Base-by-base conservation (phyloP, 192 early-diverging fungal species). In the Phlyctochytrium bullatum region DNA sequence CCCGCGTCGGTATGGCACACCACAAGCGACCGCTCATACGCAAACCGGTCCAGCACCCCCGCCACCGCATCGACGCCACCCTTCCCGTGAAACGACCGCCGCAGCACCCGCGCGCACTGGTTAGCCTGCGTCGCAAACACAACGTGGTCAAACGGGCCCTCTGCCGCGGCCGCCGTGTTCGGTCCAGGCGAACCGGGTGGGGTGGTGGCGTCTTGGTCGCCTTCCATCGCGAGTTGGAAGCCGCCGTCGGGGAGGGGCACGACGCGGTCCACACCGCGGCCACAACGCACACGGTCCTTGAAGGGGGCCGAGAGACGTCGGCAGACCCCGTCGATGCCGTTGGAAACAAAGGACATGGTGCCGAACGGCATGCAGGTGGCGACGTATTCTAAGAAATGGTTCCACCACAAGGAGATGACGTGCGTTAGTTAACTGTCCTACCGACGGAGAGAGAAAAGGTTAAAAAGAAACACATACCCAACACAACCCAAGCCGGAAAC, bases 101-200 rank as follows among this genome's bases (percentile, higher is more conserved):
- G 28, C 20, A 84, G 59, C 52, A 81, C 77, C 17, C 68, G 34
- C 14, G 52, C 63, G 32, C 78, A 78, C 60, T 80, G 77, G 69
- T 74, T 76, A 6, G 79, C 83, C 68, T 84, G 83, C 4, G 78
- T 78, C 6, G 83, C 78, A 57, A 84, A 83, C 27, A 84, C 61
- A 25, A 83, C 78, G 50, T 84, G 68, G 36, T 78, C 73, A 63
- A 76, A 84, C 0, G 17, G 30, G 28, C 25, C 73, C 64, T 36
- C 47, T 10, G 40, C n/a, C 40, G 40, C n/a, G 40, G 40, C 12
- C 54, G 54, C 27, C 54, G 27, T 57, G 14, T 28, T 14, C 20
- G 20, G 4, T 14, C 25, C 40, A n/a, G 12, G 40, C 10, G 40
- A 50, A 14, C 12, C 17, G 65, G 62, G 6, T 14, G n/a, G 40